Evolutionary conservation across 306 rosid species (phyloP).

Genomic region (Malus asiatica): DNA sequence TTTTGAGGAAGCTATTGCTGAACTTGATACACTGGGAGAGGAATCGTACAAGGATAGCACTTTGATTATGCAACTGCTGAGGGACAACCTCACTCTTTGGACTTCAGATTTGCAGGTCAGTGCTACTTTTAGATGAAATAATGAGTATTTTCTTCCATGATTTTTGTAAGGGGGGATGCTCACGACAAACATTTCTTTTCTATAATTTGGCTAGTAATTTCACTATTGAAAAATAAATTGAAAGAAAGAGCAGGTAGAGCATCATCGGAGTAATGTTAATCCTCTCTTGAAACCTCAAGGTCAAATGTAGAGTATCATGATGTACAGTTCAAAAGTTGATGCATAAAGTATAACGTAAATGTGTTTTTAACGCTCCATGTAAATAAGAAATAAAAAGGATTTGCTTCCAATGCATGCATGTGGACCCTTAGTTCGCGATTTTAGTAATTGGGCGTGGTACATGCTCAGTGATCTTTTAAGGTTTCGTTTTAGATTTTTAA

Average conservation of each 20-base stretch:
- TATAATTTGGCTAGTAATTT: neutral
- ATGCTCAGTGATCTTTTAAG: neutral
- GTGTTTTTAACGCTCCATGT: neutral
- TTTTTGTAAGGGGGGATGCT: neutral
- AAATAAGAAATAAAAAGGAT: neutral
- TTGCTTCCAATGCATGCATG: neutral
- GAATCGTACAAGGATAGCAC: slow-evolving; percentile 46
- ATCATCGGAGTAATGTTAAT: neutral
- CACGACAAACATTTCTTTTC: neutral
- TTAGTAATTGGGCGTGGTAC: neutral
- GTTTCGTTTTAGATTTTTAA: neutral
- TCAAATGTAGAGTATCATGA: neutral
- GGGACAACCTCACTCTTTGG: slow-evolving; percentile 46
- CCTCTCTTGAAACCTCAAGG: neutral
- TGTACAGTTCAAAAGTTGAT: neutral
- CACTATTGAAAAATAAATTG: neutral
- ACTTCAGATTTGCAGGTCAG: slow-evolving; percentile 42
- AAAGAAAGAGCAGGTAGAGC: neutral
- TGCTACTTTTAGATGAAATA: neutral
- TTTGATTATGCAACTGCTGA: slow-evolving; percentile 35
- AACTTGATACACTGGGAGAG: slow-evolving; percentile 37
- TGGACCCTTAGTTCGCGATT: neutral
- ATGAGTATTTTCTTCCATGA: neutral
- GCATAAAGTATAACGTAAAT: neutral
- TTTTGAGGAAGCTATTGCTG: slow-evolving; percentile 40